Conservation (phyloP, 1,139 yeast genomes). For the Candida sp. region DNA sequence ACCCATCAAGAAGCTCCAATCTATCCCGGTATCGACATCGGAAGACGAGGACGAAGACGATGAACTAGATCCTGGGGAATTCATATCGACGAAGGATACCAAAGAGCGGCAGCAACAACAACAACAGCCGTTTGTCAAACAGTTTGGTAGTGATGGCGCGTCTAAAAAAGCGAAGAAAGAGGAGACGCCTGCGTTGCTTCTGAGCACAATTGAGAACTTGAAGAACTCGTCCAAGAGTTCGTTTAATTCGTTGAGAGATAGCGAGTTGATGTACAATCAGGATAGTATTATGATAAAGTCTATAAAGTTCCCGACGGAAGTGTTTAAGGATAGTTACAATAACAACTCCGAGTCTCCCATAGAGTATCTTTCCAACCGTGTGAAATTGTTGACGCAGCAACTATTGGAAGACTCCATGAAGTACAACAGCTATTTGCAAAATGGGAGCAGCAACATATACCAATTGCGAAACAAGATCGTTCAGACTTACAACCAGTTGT, state of each 20-base stretch:
- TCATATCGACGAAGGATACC: conserved; percentile 11
- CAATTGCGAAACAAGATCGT: conserved; percentile 30
- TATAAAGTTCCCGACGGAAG: conserved; percentile 7
- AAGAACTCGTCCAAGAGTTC: conserved; percentile 1
- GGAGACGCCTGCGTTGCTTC: background rate
- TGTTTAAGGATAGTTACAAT: background rate
- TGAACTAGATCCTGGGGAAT: conserved; percentile 25
- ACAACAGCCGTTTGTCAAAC: too few species aligned
- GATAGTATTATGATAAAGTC: conserved; percentile 7
- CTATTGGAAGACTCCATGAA: conserved; percentile 9
- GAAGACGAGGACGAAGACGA: conserved; percentile 15
- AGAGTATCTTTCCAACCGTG: conserved; percentile 16
- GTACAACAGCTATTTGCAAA: conserved; percentile 19
- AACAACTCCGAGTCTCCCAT: conserved; percentile 14
- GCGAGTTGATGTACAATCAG: conserved; percentile 5
- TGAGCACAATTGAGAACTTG: background rate
- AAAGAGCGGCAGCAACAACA: background rate
- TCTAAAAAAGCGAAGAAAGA: background rate
- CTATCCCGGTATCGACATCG: conserved; percentile 12
- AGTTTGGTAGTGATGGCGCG: too few species aligned
- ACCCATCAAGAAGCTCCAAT: conserved; percentile 10
- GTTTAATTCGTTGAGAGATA: conserved; percentile 7
- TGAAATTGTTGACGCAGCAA: conserved; percentile 9
- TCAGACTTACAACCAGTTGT: conserved; percentile 35
- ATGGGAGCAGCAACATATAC: conserved; percentile 37